Percentiles rank a stretch among this genome's conserved stretches.
Conservation (phyloP, 106 monocot species). For the Triglochin maritima region DNA sequence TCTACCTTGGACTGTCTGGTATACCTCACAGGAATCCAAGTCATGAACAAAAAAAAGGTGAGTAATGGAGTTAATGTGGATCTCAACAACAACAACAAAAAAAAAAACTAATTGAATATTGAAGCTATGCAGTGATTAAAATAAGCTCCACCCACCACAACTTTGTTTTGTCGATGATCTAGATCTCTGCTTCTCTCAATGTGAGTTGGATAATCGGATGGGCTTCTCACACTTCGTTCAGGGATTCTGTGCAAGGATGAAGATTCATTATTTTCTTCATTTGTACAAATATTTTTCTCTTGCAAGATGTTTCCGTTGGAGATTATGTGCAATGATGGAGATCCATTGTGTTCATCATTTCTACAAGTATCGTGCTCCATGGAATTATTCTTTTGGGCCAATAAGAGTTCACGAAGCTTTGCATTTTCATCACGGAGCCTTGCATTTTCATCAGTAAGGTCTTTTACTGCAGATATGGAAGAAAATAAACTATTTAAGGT, state of each 20-base stretch:
- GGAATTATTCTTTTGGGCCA: neutral
- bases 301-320: conserved; percentile 7
- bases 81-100: too few relatives aligned
- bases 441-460: conserved; percentile 37
- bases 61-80: neutral
- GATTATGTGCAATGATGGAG: neutral
- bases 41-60: neutral
- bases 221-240: too few relatives aligned
- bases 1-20: conserved; percentile 41
- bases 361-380: neutral
- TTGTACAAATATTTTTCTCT: conserved; percentile 1
- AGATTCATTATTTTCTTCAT: neutral
- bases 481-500: neutral
- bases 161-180: neutral
- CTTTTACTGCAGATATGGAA: conserved; percentile 22
- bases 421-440: conserved; percentile 20
- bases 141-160: neutral
- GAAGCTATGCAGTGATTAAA: neutral
- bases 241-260: neutral
- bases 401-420: neutral
- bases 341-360: neutral
- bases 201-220: neutral
- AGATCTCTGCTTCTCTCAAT: neutral
- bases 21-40: conserved; percentile 3
- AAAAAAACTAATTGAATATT: neutral